Percentiles rank a stretch among this genome's conserved stretches.
These are phyloP conservation scores for Zygoascus bituminiphila DNA, from an alignment of 805 yeast genomes.

Conservation along the genomic window DNA sequence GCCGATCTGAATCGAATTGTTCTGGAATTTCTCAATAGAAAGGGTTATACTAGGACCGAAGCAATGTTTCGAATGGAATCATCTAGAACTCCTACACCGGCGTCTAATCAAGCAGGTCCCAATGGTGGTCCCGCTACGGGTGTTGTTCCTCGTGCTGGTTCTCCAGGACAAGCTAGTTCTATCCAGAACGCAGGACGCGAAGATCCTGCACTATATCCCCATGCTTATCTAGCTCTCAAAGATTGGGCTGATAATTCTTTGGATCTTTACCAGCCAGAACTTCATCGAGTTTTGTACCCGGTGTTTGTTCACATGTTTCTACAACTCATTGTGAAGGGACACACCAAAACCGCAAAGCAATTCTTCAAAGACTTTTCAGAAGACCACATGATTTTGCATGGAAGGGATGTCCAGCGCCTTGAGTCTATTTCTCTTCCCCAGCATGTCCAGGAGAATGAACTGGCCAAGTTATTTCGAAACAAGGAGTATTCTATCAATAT, in stretches of 20 bases:
- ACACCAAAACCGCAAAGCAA: slow-evolving; percentile 47
- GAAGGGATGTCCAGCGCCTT: slow-evolving; percentile 62
- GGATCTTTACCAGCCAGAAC: slow-evolving; percentile 83
- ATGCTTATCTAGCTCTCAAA: slow-evolving; percentile 72
- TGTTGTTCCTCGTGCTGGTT: slow-evolving; percentile 4
- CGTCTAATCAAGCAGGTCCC: slow-evolving; percentile 13
- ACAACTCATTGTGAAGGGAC: slow-evolving; percentile 62
- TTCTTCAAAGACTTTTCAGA: slow-evolving; percentile 68
- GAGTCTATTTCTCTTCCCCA: slow-evolving; percentile 70
- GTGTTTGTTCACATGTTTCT: slow-evolving; percentile 84
- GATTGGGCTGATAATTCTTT: slow-evolving; percentile 88
- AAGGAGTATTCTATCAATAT: slow-evolving; percentile 69
- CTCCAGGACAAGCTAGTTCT: slow-evolving; percentile 6
- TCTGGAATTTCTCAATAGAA: slow-evolving; percentile 82
- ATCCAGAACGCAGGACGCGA: slow-evolving; percentile 21
- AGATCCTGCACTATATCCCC: slow-evolving; percentile 62
- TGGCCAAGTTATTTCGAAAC: slow-evolving; percentile 65
- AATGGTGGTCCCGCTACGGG: slow-evolving; percentile 17
- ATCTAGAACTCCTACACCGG: slow-evolving; percentile 28
- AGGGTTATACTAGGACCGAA: slow-evolving; percentile 91
- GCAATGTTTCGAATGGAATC: slow-evolving; percentile 83
- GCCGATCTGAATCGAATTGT: slow-evolving; percentile 90
- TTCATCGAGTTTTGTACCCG: slow-evolving; percentile 78
- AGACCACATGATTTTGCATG: slow-evolving; percentile 71
- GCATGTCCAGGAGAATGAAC: slow-evolving; percentile 73